Percentiles rank a stretch among this genome's conserved stretches.
Conservation (phyloP, 768 basidiomycete species). For the Leucocoprinus birnbaumii region DNA sequence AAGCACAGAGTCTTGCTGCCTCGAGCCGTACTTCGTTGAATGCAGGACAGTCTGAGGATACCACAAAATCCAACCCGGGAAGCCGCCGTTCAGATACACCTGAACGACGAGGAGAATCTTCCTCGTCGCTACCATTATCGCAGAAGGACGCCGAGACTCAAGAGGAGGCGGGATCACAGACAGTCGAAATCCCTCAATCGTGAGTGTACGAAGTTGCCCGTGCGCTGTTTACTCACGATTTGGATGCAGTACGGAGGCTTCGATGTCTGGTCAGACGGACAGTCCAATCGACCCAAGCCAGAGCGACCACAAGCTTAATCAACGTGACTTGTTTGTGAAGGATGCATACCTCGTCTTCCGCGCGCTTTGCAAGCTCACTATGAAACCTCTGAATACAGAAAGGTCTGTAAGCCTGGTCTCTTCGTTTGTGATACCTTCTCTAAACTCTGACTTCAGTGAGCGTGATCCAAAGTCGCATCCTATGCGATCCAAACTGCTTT, state of each 20-base stretch:
- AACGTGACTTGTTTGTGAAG: conserved; percentile 91
- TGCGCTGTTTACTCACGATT: neutral
- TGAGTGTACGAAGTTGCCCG: neutral
- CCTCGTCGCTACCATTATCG: conserved; percentile 5
- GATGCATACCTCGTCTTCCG: conserved; percentile 98
- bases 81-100: neutral
- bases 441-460: conserved; percentile 53
- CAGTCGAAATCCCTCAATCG: neutral
- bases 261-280: neutral
- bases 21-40: conserved; percentile 2
- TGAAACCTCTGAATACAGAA: conserved; percentile 94
- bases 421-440: too few species aligned
- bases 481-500: conserved; percentile 95
- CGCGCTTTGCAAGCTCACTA: conserved; percentile 94
- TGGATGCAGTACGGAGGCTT: neutral
- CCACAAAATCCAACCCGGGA: neutral
- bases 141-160: neutral
- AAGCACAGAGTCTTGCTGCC: neutral
- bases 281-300: conserved; percentile 31
- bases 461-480: conserved; percentile 95
- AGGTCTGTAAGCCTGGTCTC: conserved; percentile 50
- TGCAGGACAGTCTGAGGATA: neutral
- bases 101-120: neutral
- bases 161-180: neutral
- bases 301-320: conserved; percentile 48